Base-by-base conservation (phyloP, 169 alveolate genomes). In the Cryptosporidium sp. region DNA sequence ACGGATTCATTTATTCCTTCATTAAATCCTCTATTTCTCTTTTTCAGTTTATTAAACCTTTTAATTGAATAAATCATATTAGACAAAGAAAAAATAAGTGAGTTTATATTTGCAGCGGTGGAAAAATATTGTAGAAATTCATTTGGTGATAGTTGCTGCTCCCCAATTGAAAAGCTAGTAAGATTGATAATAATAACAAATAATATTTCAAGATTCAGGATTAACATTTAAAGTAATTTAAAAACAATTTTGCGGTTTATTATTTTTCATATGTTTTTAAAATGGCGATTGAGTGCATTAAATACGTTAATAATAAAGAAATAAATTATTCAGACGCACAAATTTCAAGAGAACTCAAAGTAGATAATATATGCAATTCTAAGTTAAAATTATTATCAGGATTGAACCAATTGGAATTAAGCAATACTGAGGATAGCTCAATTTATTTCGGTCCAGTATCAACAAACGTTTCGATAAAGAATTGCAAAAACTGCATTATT, bases 81-180 rank as follows among this genome's bases (percentile, higher is more conserved):
- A 0, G 86, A 73, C 18, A 73, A 33, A 7, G 86, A 52, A 35
- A 73, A 55, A 29, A 73, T 26, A 23, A 37, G 70, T 12, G 86
- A 73, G 70, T 31, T 55, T 3, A 73, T 29, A n/a, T 61, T 71
- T 26, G 86, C 68, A 33, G 59, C 86, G 55, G 10, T 62, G 4
- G 86, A 73, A 37, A 73, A 52, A 55, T 52, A 73, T 50, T 52
- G 71, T n/a, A 73, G 43, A 59, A 73, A 73, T 58, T 73, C 86
- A 37, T 37, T 73, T 51, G 52, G 58, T 7, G 41, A n/a, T 55
- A 18, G 41, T 1, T 50, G 65, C 26, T 71, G 69, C 69, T 50
- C 67, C 29, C 35, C 85, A 51, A 48, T 21, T 29, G 48, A 51
- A 50, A 26, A 14, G 18, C 71, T 7, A 10, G 16, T 14, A 29